Conservation (phyloP, 805 yeast species). For the Babjeviella inositovora region DNA sequence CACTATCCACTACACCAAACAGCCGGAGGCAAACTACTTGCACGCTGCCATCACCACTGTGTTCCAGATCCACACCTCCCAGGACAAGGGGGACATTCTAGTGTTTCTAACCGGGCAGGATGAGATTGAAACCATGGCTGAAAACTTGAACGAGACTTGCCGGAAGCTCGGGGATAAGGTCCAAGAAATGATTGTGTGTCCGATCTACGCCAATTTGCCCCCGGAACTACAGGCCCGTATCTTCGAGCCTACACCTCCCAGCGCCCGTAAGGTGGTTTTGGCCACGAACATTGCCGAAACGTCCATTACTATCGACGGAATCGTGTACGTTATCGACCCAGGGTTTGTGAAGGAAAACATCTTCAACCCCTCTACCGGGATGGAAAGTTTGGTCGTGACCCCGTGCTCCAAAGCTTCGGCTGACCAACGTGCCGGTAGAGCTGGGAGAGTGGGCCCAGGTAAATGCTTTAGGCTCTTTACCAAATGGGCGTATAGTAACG, state of each 20-base stretch:
- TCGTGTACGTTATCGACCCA: conserved; percentile 84
- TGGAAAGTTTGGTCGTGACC: conserved; percentile 72
- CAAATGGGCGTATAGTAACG: conserved; percentile 64
- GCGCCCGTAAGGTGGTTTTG: conserved; percentile 70
- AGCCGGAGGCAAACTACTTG: conserved; percentile 82
- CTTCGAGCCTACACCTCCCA: conserved; percentile 75
- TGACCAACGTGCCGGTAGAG: conserved; percentile 94
- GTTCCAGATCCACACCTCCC: conserved; percentile 68
- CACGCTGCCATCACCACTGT: conserved; percentile 83
- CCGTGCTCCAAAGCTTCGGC: conserved; percentile 94
- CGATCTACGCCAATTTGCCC: conserved; percentile 86
- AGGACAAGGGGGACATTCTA: conserved; percentile 66
- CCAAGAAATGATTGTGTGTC: conserved; percentile 55
- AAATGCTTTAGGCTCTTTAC: conserved; percentile 85
- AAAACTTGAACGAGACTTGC: conserved; percentile 50
- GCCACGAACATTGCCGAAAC: conserved; percentile 98
- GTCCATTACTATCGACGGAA: conserved; percentile 92
- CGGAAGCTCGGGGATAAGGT: conserved; percentile 42
- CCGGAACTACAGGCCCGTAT: conserved; percentile 68
- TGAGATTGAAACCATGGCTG: conserved; percentile 77
- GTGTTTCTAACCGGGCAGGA: conserved; percentile 94
- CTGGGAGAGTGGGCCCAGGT: conserved; percentile 96
- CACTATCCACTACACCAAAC: conserved; percentile 64
- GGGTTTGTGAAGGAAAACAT: conserved; percentile 91
- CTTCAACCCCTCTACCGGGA: conserved; percentile 75